phyloP scores from a whole-genome alignment of 768 basidiomycete genomes.

The Russula emetica region DNA sequence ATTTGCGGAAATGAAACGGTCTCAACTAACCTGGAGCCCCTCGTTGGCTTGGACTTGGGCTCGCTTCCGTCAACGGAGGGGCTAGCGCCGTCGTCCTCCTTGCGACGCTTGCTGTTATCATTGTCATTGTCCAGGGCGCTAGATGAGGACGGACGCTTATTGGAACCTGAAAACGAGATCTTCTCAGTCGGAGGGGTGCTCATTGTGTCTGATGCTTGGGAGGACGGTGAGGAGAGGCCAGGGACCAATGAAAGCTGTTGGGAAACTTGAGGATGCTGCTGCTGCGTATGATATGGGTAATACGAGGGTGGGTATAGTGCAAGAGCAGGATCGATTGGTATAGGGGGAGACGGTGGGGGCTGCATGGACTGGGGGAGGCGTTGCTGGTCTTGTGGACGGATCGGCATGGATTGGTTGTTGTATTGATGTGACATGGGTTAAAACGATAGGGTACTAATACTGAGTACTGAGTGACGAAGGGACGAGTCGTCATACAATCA shows the following conservation, averaged over 20 bases:
- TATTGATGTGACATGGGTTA: constrained; percentile 33
- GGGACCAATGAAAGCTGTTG: constrained; percentile 50
- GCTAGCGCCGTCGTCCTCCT: constrained; percentile 50
- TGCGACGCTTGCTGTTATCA: constrained; percentile 39
- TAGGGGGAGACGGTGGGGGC: constrained; percentile 54
- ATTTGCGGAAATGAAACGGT: constrained; percentile 1
- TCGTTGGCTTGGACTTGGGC: constrained; percentile 73
- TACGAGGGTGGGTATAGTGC: constrained; percentile 60
- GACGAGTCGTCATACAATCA: constrained; percentile 18
- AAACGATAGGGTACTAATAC: constrained; percentile 33
- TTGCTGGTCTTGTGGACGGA: constrained; percentile 39
- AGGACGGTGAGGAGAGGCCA: constrained; percentile 72
- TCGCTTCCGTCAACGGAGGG: constrained; percentile 54
- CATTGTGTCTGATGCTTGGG: constrained; percentile 71
- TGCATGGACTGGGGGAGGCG: constrained; percentile 42
- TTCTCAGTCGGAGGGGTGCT: constrained; percentile 69
- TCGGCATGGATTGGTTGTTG: constrained; percentile 37
- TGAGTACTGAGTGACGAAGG: constrained; percentile 26
- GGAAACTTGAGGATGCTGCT: constrained; percentile 46
- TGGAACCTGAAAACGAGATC: constrained; percentile 43
- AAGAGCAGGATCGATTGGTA: constrained; percentile 68
- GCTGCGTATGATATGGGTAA: constrained; percentile 49
- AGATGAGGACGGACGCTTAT: constrained; percentile 34
- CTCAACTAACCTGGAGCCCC: constrained; percentile 66
- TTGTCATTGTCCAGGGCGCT: constrained; percentile 47